Conservation (phyloP, 306 rosid species). For the Acacia crassicarpa region DNA sequence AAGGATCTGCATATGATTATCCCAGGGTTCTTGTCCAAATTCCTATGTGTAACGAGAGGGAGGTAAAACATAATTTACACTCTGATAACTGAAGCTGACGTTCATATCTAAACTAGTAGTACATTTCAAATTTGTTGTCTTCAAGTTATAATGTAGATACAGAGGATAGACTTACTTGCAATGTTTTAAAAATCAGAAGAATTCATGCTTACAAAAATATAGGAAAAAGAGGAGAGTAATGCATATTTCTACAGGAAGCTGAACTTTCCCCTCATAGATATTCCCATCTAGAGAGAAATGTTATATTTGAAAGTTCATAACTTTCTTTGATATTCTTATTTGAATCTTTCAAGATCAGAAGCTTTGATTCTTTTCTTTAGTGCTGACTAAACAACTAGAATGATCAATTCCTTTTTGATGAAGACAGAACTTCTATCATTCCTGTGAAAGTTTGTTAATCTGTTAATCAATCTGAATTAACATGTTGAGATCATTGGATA, state of each 20-base stretch:
- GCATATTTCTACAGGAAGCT: background rate
- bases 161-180: constrained; percentile 2
- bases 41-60: constrained; percentile 94
- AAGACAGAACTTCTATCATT: background rate
- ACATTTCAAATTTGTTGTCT: constrained; percentile 11
- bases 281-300: constrained; percentile 13
- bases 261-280: background rate
- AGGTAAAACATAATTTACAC: constrained; percentile 52
- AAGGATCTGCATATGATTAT: constrained; percentile 56
- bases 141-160: background rate
- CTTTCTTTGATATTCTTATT: constrained; percentile 13
- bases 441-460: background rate
- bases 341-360: constrained; percentile 15
- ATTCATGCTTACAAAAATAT: background rate
- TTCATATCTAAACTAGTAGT: background rate
- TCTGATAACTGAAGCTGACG: constrained; percentile 10
- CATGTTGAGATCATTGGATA: constrained; percentile 5
- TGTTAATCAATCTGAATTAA: constrained; percentile 19
- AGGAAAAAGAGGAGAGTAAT: background rate
- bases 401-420: background rate
- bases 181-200: constrained; percentile 11
- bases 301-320: background rate
- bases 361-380: constrained; percentile 7
- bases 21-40: constrained; percentile 94
- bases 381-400: background rate